phyloP scores from a whole-genome alignment of 179 eudicot species.

The Heliamphora pulchella region DNA sequence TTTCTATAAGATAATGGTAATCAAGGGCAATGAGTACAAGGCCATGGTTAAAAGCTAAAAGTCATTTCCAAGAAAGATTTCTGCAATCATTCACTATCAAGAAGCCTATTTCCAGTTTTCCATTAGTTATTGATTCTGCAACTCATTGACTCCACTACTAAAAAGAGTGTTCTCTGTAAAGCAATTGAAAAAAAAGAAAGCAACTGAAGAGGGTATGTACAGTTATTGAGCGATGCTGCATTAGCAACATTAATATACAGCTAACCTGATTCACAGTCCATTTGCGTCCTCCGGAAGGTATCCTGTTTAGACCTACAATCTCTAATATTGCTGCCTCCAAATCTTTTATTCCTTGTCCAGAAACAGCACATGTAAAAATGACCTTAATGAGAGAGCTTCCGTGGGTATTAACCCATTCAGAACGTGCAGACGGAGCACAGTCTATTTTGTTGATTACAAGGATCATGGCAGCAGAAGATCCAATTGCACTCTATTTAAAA shows the following conservation, averaged over 20 bases:
- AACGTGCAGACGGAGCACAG: slow-evolving; percentile 38
- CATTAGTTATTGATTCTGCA: too few relatives aligned
- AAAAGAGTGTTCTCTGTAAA: background rate
- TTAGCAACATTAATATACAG: background rate
- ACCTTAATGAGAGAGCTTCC: slow-evolving; percentile 39
- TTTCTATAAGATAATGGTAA: background rate
- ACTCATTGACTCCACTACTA: background rate
- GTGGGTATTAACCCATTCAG: slow-evolving; percentile 33
- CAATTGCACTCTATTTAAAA: slow-evolving; percentile 29
- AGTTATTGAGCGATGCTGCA: background rate
- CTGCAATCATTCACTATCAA: too few relatives aligned
- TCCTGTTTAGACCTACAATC: slow-evolving; percentile 61
- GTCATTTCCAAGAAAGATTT: background rate
- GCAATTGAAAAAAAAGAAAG: background rate
- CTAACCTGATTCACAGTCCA: slow-evolving; percentile 92
- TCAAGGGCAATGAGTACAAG: background rate
- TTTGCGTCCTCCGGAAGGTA: slow-evolving; percentile 66
- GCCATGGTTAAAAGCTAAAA: background rate
- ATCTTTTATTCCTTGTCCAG: slow-evolving; percentile 72
- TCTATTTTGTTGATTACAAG: slow-evolving; percentile 92
- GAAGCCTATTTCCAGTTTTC: background rate
- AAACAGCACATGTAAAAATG: slow-evolving; percentile 78
- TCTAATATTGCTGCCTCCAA: slow-evolving; percentile 71
- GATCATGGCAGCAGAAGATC: slow-evolving; percentile 57
- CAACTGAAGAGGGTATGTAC: background rate